Evolutionary conservation across 2,329 filamentous ascomycete genomes (phyloP).

Genomic region (Aspergillus hortae): DNA sequence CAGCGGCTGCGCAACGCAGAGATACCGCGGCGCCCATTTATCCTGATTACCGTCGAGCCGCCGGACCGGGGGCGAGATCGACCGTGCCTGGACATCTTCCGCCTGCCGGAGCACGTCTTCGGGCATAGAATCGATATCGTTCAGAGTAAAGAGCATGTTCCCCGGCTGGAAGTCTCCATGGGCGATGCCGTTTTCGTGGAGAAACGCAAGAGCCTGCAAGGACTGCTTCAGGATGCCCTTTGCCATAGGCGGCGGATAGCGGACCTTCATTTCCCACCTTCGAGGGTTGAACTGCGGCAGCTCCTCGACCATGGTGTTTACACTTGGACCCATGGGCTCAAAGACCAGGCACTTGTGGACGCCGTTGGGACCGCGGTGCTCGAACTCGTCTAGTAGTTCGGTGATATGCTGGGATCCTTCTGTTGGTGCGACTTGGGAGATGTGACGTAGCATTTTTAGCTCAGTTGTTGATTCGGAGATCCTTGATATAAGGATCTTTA

Average conservation of each 20-base stretch:
- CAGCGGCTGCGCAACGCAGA: constrained; percentile 26
- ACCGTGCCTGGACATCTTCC: constrained; percentile 18
- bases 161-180: constrained; percentile 24
- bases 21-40: constrained; percentile 27
- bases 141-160: constrained; percentile 22
- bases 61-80: constrained; percentile 15
- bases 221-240: constrained; percentile 24
- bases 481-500: constrained; percentile 30
- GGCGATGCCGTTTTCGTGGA: constrained; percentile 21
- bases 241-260: constrained; percentile 21
- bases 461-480: constrained; percentile 13
- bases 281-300: constrained; percentile 20
- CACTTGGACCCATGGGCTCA: constrained; percentile 28
- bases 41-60: constrained; percentile 26
- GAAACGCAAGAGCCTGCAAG: constrained; percentile 21
- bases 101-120: constrained; percentile 21
- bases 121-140: constrained; percentile 13
- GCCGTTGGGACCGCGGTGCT: constrained; percentile 30
- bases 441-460: constrained; percentile 16
- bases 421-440: constrained; percentile 13
- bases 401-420: constrained; percentile 13
- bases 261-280: constrained; percentile 15
- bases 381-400: constrained; percentile 23
- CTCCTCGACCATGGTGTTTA: constrained; percentile 21
- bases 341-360: constrained; percentile 29